Evolutionary conservation across 805 yeast genomes (phyloP).

Genomic region (Starmera dryadoides): DNA sequence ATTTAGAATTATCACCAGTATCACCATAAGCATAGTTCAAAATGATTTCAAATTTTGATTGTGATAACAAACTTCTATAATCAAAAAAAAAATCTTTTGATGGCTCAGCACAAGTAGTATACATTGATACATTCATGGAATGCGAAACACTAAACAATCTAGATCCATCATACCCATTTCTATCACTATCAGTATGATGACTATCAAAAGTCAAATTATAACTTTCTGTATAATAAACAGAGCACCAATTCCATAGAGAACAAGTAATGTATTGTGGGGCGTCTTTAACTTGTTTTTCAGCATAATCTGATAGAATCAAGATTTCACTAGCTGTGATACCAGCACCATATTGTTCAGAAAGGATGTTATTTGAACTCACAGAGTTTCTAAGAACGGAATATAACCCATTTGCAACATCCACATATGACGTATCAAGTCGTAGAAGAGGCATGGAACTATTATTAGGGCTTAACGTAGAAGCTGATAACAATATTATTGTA

Average conservation of each 20-base stretch:
- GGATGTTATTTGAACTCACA: conserved; percentile 19
- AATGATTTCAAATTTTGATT: conserved; percentile 34
- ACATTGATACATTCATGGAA: not conserved
- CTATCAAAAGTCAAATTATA: not conserved
- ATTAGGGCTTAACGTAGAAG: not conserved
- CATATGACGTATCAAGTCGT: conserved; percentile 41
- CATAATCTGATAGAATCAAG: conserved; percentile 35
- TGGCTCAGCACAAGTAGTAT: not conserved
- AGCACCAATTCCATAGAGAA: conserved; percentile 38
- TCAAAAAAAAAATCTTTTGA: conserved; percentile 28
- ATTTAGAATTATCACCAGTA: conserved; percentile 19
- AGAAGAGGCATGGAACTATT: not conserved
- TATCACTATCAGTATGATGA: not conserved
- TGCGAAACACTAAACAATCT: too few relatives aligned
- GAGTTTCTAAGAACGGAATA: conserved; percentile 35
- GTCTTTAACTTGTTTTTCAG: conserved; percentile 34
- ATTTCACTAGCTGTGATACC: conserved; percentile 44
- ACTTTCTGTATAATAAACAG: conserved; percentile 21
- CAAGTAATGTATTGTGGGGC: conserved; percentile 43
- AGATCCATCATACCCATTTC: not conserved
- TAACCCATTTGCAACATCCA: conserved; percentile 46
- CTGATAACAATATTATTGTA: not conserved
- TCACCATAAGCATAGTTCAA: conserved; percentile 40
- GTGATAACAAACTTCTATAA: conserved; percentile 33
- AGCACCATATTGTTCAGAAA: conserved; percentile 16